Evolutionary conservation across 345 rosid species (phyloP), one percentile per base, ranked within the genome.

Genomic region (Eutrema japonicum): DNA sequence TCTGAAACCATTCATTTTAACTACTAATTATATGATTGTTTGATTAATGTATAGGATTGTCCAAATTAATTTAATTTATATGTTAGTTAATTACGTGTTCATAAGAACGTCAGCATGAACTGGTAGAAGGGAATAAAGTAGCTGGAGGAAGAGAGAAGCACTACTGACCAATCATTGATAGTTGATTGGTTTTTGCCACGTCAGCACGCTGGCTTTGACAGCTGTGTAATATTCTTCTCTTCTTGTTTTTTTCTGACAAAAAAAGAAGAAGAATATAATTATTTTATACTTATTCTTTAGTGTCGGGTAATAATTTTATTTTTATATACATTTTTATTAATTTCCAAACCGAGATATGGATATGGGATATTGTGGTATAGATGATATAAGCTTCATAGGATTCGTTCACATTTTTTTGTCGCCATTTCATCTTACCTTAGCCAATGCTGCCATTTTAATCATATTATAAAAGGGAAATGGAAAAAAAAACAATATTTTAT

Each of bases 141-240:
- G 57, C 65, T 65, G 77, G 50, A 73, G 0, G 49, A 43, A 36
- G 70, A 36, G 70, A 73, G 62, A 61, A 22, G 27, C 50, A 68
- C 13, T 68, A 68, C 12, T 68, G 51, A 60, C 74, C 70, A 75
- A 75, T 75, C 79, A 75, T 75, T 75, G 18, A 40, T 36, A 29
- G 4, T 35, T 68, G 64, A 61, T 75, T 68, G 49, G 16, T 16
- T 14, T 67, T 36, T 8, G 47, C 70, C 79, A 75, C 74, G 74
- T 53, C 64, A 54, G 0, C 40, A 48, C 32, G 2, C 30, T 55
- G 48, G 60, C 26, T 27, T 48, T 50, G 32, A 74, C 73, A 74
- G 73, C 68, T 67, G 55, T 59, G 3, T 62, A 45, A 43, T 68
- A 68, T 18, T 16, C 16, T 0, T 16, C 16, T 16, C 16, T 16